Evolutionary conservation across 805 yeast genomes (phyloP), one percentile per base, ranked within the genome.

Genomic region (Kodamaea leandrae): DNA sequence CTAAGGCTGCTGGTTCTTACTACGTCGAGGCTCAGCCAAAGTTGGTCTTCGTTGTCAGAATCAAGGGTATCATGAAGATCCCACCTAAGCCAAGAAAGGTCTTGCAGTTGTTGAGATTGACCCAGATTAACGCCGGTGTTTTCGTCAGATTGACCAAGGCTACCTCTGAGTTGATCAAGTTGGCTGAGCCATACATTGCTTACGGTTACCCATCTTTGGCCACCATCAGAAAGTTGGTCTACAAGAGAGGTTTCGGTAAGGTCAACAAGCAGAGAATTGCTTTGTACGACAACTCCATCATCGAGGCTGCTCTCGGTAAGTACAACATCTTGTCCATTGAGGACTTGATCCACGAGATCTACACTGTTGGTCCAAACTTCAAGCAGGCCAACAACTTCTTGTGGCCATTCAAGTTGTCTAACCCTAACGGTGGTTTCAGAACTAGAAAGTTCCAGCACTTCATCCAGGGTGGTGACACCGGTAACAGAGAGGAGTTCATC

Each of bases 61-160:
- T 90, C 83, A 90, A 90, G 91, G 97, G 97, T 90, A 87, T 90
- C 74, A 86, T 79, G 90, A 90, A 89, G 85, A 88, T 90, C 63
- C 86, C 96, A 68, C 96, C 97, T 67, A 90, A 90, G 85, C 96
- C 96, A 82, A 89, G 96, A 86, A 90, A 90, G 86, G 96, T 90
- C 64, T 74, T 88, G 72, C 96, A 85, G 77, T 82, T 89, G 70
- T 79, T 87, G 73, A 84, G 96, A 81, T 82, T 88, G 74, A 79
- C 82, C 69, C 95, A 86, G 79, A 86, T 88, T 74, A 88, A 88
- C 81, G 79, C 93, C 63, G 96, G 91, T 82, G 93, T 86, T 55
- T 88, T 88, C 67, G 95, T 88, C 67, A 88, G 84, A 76, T 83
- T 88, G 63, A 88, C 95, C 83, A 88, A 88, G 82, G 96, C 96